Evolutionary conservation across 31 red algal species (phyloP).

Genomic region (Porphyra umbilicalis): DNA sequence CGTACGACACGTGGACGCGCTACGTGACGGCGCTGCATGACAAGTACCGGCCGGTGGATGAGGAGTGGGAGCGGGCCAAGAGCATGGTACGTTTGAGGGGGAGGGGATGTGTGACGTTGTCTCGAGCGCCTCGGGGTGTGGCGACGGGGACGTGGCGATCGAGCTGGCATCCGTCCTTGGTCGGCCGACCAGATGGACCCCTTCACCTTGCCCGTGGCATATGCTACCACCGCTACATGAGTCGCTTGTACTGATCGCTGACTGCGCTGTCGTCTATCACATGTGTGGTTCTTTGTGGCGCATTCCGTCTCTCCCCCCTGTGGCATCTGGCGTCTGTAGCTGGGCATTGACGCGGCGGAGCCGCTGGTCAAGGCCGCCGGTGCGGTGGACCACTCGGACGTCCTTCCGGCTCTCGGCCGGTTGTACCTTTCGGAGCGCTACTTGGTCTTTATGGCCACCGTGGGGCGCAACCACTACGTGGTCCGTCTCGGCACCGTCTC

Average conservation of each 20-base stretch:
- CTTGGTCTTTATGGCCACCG: slow-evolving; percentile 57
- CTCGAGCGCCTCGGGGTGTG: no score
- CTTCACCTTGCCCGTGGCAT: no score
- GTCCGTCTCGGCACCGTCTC: slow-evolving; percentile 37
- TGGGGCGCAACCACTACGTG: slow-evolving; percentile 71
- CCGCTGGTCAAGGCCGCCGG: slow-evolving; percentile 54
- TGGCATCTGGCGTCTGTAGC: background rate
- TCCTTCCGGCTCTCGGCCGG: slow-evolving; percentile 63
- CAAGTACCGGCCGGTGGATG: slow-evolving; percentile 48
- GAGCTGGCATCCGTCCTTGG: no score
- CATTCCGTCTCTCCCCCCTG: no score
- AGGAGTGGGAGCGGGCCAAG: slow-evolving; percentile 59
- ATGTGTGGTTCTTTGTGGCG: background rate
- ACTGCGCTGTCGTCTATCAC: background rate
- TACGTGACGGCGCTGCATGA: slow-evolving; percentile 53
- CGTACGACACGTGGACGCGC: slow-evolving; percentile 41
- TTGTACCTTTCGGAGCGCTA: slow-evolving; percentile 72
- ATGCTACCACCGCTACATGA: no score
- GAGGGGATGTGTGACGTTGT: no score
- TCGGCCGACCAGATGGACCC: no score
- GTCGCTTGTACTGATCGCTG: no score
- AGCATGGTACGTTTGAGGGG: background rate
- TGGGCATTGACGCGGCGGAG: slow-evolving; percentile 63
- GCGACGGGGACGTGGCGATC: no score
- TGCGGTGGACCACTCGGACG: slow-evolving; percentile 70